phyloP scores from a whole-genome alignment of 176 grass and related monocot species.

The Saccharum officinarum region DNA sequence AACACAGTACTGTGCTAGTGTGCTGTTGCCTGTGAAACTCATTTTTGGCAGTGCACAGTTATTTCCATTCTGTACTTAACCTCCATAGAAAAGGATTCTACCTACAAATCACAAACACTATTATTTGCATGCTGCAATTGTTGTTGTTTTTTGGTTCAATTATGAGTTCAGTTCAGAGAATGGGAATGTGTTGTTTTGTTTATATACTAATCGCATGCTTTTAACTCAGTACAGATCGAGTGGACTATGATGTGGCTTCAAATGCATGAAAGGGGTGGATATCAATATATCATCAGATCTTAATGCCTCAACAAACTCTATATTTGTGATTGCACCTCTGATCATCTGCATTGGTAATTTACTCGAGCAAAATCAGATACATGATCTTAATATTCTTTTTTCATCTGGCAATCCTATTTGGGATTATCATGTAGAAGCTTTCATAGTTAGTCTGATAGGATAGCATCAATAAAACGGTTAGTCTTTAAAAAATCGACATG shows the following conservation, averaged over 20 bases:
- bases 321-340: neutral
- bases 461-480: neutral
- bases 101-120: neutral
- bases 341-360: neutral
- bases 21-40: neutral
- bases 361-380: neutral
- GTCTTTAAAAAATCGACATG: neutral
- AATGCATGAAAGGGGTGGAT: neutral
- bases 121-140: neutral
- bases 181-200: neutral
- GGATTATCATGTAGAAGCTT: neutral
- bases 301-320: neutral
- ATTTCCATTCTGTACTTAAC: neutral
- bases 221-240: neutral
- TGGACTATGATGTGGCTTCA: neutral
- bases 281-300: neutral
- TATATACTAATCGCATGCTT: neutral
- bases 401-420: neutral
- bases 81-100: neutral
- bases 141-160: neutral
- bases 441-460: neutral
- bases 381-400: neutral
- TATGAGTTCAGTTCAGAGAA: neutral
- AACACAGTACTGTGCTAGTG: neutral
- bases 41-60: neutral